These are phyloP conservation scores for Fusarium siculi DNA, from an alignment of 2,329 filamentous ascomycete species.

Conservation along the genomic window DNA sequence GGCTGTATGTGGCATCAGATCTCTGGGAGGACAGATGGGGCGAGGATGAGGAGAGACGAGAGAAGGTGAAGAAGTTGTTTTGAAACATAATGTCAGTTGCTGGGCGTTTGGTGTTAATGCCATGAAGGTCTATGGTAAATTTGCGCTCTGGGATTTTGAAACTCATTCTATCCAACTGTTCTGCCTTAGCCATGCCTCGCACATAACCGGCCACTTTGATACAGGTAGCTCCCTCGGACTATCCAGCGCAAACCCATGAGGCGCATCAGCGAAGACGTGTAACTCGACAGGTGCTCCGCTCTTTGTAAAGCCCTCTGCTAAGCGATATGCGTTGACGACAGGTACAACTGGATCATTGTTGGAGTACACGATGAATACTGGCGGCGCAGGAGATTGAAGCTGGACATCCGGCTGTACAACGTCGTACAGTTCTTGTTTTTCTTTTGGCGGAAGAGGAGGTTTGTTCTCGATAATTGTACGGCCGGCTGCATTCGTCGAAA, in stretches of 20 bases:
- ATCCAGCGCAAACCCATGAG: conserved; percentile 38
- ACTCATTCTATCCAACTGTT: conserved; percentile 12
- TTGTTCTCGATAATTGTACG: conserved; percentile 37
- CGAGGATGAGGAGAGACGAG: too few species aligned
- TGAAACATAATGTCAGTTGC: not conserved
- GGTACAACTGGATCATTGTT: conserved; percentile 40
- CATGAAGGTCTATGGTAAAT: fast-evolving
- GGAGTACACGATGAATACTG: conserved; percentile 36
- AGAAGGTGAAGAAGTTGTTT: too few species aligned
- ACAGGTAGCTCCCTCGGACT: conserved; percentile 26
- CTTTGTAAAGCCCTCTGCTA: conserved; percentile 27
- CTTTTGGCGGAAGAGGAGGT: conserved; percentile 27
- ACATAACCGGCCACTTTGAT: conserved; percentile 35
- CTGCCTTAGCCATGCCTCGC: conserved; percentile 36
- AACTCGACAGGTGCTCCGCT: conserved; percentile 28
- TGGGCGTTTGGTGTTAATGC: fast-evolving
- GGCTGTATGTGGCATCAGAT: too few species aligned
- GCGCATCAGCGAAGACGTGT: conserved; percentile 38
- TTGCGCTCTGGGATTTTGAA: fast-evolving
- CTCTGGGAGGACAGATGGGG: too few species aligned
- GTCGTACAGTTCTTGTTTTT: conserved; percentile 38
- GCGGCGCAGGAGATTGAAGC: conserved; percentile 20
- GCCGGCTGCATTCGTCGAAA: conserved; percentile 35
- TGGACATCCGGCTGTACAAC: conserved; percentile 36
- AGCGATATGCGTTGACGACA: conserved; percentile 33